Percentiles rank a stretch among this genome's conserved stretches.
Evolutionary conservation across 345 rosid genomes (phyloP).

Genomic region (Draba incana): DNA sequence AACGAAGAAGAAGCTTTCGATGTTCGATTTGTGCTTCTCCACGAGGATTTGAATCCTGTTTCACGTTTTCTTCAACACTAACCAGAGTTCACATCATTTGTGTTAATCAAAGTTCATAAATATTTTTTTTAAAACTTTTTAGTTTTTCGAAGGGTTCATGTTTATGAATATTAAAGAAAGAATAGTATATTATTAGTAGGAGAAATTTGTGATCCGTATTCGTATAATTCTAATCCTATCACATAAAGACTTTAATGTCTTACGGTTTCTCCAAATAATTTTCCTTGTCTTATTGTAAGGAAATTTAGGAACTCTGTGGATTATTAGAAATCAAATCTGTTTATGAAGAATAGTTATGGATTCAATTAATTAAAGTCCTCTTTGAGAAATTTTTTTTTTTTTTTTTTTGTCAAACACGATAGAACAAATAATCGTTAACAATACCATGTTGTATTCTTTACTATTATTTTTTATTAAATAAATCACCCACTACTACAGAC

Average conservation of each 20-base stretch:
- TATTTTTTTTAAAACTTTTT: neutral
- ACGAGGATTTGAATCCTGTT: slow-evolving; percentile 36
- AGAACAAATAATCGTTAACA: slow-evolving; percentile 14
- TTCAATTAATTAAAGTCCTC: neutral
- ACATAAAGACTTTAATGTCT: neutral
- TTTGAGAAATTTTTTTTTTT: slow-evolving; percentile 9
- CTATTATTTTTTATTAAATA: neutral
- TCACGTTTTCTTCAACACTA: slow-evolving; percentile 32
- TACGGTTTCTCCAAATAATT: neutral
- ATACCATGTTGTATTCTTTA: slow-evolving; percentile 15
- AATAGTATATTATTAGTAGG: neutral
- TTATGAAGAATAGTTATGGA: neutral
- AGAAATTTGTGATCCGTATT: neutral
- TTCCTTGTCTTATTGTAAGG: neutral
- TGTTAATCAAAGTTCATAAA: slow-evolving; percentile 14
- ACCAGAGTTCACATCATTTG: slow-evolving; percentile 16
- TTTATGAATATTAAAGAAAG: neutral
- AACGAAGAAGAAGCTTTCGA: slow-evolving; percentile 7
- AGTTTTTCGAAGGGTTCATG: neutral
- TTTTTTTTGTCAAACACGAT: too few relatives aligned
- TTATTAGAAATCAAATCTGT: neutral
- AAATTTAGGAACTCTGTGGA: neutral
- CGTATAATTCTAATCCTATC: neutral
- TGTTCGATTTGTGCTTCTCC: slow-evolving; percentile 11
- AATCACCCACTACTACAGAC: neutral